Percentiles rank a stretch among this genome's conserved stretches.
Evolutionary conservation across 768 basidiomycete species (phyloP).

Genomic region (Boletus patriciae): DNA sequence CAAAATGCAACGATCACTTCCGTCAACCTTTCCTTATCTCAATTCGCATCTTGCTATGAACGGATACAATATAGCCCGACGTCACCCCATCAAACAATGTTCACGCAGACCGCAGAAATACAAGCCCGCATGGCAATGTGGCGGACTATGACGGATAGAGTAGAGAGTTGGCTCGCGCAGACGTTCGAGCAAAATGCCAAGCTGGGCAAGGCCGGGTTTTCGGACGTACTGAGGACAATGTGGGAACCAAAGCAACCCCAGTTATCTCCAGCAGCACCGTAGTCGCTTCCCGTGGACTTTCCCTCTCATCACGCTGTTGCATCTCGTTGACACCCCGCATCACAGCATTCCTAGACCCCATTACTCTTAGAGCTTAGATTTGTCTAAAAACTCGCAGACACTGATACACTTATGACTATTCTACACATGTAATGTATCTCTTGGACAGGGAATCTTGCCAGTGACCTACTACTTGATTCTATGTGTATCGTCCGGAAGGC

Average conservation of each 20-base stretch:
- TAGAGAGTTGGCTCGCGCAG: conserved; percentile 85
- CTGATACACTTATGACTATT: conserved; percentile 31
- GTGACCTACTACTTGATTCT: background rate
- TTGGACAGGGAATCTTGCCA: conserved; percentile 5
- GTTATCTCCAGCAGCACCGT: conserved; percentile 33
- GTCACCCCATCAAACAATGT: conserved; percentile 62
- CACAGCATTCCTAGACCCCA: conserved; percentile 24
- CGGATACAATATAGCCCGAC: conserved; percentile 82
- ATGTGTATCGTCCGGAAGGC: background rate
- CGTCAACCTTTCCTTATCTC: conserved; percentile 91
- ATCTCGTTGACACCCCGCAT: conserved; percentile 3
- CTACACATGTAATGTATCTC: conserved; percentile 24
- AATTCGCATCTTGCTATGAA: conserved; percentile 91
- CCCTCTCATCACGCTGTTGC: conserved; percentile 4
- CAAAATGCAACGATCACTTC: conserved; percentile 84
- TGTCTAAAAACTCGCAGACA: conserved; percentile 25
- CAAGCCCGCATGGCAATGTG: conserved; percentile 80
- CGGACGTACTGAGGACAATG: conserved; percentile 78
- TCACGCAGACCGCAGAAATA: conserved; percentile 90
- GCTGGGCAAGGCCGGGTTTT: conserved; percentile 84
- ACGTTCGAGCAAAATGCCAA: conserved; percentile 93
- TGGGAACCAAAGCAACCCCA: conserved; percentile 69
- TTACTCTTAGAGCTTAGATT: conserved; percentile 18
- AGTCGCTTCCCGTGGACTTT: conserved; percentile 9
- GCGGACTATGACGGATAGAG: conserved; percentile 75